Evolutionary conservation across 2,329 filamentous ascomycete genomes (phyloP), one percentile per base, ranked within the genome.

Genomic region (Penicillium sp.): DNA sequence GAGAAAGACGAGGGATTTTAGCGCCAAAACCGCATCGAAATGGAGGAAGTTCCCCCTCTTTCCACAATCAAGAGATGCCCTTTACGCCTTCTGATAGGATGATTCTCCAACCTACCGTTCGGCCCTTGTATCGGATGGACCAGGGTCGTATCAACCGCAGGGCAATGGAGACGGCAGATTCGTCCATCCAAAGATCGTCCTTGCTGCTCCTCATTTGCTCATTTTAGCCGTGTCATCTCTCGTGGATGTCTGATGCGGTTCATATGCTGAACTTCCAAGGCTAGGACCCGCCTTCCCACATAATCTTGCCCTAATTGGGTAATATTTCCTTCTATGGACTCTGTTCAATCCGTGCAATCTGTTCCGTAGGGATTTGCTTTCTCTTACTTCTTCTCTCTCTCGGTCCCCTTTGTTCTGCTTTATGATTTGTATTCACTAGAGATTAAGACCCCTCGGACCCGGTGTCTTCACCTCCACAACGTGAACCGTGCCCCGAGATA

Each of bases 61-160:
- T 60, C 25, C 19, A 40, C n/a, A 23, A 51, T 50, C 40, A 43
- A 43, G 40, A 47, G 29, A 47, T 60, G 50, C 53, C 50, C 41
- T 45, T 38, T 61, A 39, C 47, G 55, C 40, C 43, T 19, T 59
- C 44, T 67, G 65, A 67, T 67, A 66, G 65, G 65, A 50, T 57
- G n/a, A 45, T 23, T 29, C 33, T 21, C 31, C n/a, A 41, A 48
- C 51, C 52, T 50, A 1, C 36, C 47, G 63, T 67, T 67, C 53
- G 63, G 65, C 63, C 63, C 63, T 67, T 66, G 65, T 67, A 66
- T 63, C 49, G 51, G 44, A 23, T 34, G 39, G 27, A 29, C 25
- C 15, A 16, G 38, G 40, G 40, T 36, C 43, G 62, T 65, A 63
- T 60, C 54, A 48, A 55, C 43, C 43, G 19, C 45, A 59, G 50